Evolutionary conservation across 208 protist species (phyloP), one percentile per base, ranked within the genome.

Genomic region (Trypanosoma melophagium): DNA sequence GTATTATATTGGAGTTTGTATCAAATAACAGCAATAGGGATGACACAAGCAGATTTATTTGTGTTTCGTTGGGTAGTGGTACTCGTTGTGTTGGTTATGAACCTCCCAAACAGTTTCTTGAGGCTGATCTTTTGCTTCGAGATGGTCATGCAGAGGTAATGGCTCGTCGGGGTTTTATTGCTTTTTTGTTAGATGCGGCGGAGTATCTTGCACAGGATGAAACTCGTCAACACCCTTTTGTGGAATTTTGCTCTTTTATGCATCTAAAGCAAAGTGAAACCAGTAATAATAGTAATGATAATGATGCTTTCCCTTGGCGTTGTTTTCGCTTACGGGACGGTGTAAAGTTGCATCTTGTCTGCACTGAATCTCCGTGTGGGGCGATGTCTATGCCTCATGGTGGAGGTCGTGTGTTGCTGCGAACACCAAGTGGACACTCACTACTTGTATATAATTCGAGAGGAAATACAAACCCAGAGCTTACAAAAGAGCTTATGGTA

Each of bases 71-170:
- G 13, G 89, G 86, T 17, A 88, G 82, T 53, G 89, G 89, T 14
- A 90, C 89, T 10, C 83, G 89, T 3, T 92, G 89, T 55, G 69
- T 86, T 8, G 84, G 84, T 2, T 69, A 71, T 51, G 60, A 71
- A 41, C 19, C 12, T 24, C n/a, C 45, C 38, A 28, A 19, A 13
- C 19, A 14, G 13, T 22, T 22, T 21, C 0, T 56, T 45, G 60
- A 76, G 60, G 50, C 47, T 3, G 38, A 63, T 13, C 69, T 85
- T 3, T 35, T 76, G 14, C 22, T 95, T 50, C 72, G 75, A 22
- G 91, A 96, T 61, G 88, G 91, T 9, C 91, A 96, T 62, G 91
- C 91, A 3, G 88, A 96, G 72, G 88, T 94, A 40, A 82, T 96
- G 82, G 86, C 88, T 14, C 70, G 86, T 14, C 85, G 90, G 24